These are phyloP conservation scores for Monosporascus sp. DNA, from an alignment of 2,329 filamentous ascomycete genomes.

Conservation along the genomic window DNA sequence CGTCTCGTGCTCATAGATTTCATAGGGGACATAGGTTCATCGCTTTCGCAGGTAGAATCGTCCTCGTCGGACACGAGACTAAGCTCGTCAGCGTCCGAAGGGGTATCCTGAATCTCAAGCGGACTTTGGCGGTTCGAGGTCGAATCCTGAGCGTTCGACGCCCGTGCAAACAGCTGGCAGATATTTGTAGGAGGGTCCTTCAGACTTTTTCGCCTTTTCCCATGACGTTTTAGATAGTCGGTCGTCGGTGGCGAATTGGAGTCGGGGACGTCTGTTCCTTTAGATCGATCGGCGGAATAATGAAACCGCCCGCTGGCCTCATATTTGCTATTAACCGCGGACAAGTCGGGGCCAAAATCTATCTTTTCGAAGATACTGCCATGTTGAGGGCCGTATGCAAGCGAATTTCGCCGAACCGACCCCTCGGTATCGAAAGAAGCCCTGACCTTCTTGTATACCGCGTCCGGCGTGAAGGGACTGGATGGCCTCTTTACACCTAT, in stretches of 20 bases:
- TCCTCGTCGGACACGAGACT: conserved; percentile 53
- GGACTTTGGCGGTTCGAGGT: conserved; percentile 34
- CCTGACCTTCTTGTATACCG: conserved; percentile 53
- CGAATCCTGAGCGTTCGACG: conserved; percentile 29
- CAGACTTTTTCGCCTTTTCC: conserved; percentile 33
- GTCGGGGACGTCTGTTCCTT: conserved; percentile 25
- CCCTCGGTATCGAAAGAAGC: conserved; percentile 36
- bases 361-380: conserved; percentile 50
- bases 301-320: conserved; percentile 51
- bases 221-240: conserved; percentile 43
- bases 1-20: conserved; percentile 40
- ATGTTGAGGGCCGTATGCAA: conserved; percentile 26
- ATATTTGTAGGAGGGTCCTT: conserved; percentile 32
- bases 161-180: conserved; percentile 32
- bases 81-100: conserved; percentile 42
- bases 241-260: conserved; percentile 38
- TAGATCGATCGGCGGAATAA: conserved; percentile 31
- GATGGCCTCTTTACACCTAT: conserved; percentile 42
- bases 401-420: conserved; percentile 18
- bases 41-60: conserved; percentile 45
- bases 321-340: conserved; percentile 54
- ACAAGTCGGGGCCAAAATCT: conserved; percentile 47
- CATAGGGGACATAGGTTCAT: conserved; percentile 44
- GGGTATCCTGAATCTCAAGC: conserved; percentile 31
- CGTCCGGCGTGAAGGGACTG: conserved; percentile 54